Evolutionary conservation across 2,329 filamentous ascomycete species (phyloP), one percentile per base, ranked within the genome.

Genomic region (Neurospora crassa): DNA sequence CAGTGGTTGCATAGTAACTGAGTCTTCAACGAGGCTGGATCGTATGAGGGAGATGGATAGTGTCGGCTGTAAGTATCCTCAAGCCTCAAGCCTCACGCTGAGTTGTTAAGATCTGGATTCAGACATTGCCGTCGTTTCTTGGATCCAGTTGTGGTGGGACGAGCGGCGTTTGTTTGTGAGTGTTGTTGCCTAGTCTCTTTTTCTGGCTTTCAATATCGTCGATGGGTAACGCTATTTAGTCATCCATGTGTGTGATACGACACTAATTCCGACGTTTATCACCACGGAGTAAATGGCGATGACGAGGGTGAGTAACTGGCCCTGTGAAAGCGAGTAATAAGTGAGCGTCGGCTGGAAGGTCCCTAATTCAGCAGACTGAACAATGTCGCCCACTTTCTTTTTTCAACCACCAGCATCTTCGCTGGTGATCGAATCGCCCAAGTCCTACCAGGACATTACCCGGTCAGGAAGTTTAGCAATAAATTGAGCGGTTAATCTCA

Each of bases 1-100:
- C 71, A 78, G 72, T 77, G 74, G 69, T 68, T 78, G 74, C 34
- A 70, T 77, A 59, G 67, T 63, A 63, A 37, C 16, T 63, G 53
- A 63, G 53, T 34, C 34, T 16, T 63, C 18, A 24, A 37, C 5
- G 53, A 37, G 14, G 1, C 8, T 18, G 42, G 41, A 41, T 41
- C 1, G 4, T 29, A 63, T 18, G 4, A 3, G 53, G 24, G 11
- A 37, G 53, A 37, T 5, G 7, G 3, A 37, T 37, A 37, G 34
- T 63, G 14, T 37, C 53, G 1, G 7, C 7, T 34, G 24, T 63
- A 29, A 53, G 24, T 7, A 1, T 18, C n/a, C 7, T 63, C 7
- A 63, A 1, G 53, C 14, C 24, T 63, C 16, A 63, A 2, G 53
- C 14, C 24, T 34, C 12, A 10, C 10, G 7, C 1, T 59, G 53